Base-by-base conservation (phyloP, 2,329 filamentous ascomycete species). In the Phaeosphaeriaceae sp. region DNA sequence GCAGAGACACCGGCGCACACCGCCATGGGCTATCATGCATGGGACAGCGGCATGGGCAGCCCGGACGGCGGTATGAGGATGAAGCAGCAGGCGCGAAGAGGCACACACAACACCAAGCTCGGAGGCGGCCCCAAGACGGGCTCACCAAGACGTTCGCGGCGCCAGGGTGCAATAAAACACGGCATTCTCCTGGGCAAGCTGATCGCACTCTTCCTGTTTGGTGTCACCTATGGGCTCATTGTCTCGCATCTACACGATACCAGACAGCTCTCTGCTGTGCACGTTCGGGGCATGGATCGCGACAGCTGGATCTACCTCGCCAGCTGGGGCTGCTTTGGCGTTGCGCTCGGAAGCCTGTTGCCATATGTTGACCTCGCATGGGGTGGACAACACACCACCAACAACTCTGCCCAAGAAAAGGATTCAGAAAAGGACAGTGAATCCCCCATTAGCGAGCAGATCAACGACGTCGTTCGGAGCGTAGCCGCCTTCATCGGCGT, bases 281-380 rank as follows among this genome's bases (percentile, higher is more conserved):
- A 84, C 46, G 77, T 88, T 38, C 80, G 81, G 46, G 78, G 78
- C 29, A 74, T 86, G 26, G 76, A 84, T 52, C 76, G 79, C 21
- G 75, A 77, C 56, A 77, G 72, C 68, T 87, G 86, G 83, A 75
- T 77, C 35, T 96, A 96, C 70, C 77, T 96, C 46, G 76, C 80
- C 0, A 87, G 89, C 55, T 99, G 94, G 93, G 94, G 92, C 1
- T 63, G 87, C 8, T 86, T 87, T 0, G 92, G 92, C 13, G 84
- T 96, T 4, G 79, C 83, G 0, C 76, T 97, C 18, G 94, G 94
- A 5, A 87, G 86, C 48, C 74, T 95, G 42, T 76, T 97, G 48
- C 94, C 94, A 1, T 93, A 87, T 83, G 83, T 96, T 16, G 94
- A 99, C 71, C 77, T 82, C 9, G 71, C 92, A 8, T 94, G 89